Conservation (phyloP, 73 alveolate species). For the Paramecium sexaurelia region DNA sequence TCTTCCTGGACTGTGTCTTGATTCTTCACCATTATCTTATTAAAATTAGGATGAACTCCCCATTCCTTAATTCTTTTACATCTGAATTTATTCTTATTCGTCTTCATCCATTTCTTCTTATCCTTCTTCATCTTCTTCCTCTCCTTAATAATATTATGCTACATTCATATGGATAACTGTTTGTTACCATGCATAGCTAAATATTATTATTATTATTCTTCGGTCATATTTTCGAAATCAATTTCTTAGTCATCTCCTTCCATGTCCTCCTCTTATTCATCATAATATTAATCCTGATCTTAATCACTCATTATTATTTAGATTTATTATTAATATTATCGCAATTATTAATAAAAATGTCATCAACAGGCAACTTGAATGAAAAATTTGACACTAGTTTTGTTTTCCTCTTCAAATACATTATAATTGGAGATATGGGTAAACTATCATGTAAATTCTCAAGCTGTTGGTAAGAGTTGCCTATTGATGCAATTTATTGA, state of each 20-base stretch:
- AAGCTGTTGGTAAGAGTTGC: slow-evolving; percentile 95
- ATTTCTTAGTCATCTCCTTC: slow-evolving; percentile 63
- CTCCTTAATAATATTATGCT: neutral
- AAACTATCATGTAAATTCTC: neutral
- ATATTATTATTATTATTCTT: slow-evolving; percentile 37
- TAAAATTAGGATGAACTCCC: neutral
- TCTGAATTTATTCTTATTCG: neutral
- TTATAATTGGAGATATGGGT: slow-evolving; percentile 90
- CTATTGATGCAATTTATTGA: slow-evolving; percentile 86
- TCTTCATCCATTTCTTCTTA: neutral
- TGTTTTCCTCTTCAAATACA: slow-evolving; percentile 84
- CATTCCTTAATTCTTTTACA: neutral
- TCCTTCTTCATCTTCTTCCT: slow-evolving; percentile 34
- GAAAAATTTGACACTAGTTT: slow-evolving; percentile 53
- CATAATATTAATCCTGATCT: neutral
- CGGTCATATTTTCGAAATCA: slow-evolving; percentile 58
- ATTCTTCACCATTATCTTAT: neutral
- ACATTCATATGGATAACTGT: slow-evolving; percentile 5
- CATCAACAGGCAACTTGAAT: neutral
- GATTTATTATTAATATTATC: neutral
- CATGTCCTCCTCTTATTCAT: slow-evolving; percentile 54
- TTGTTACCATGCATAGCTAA: slow-evolving; percentile 24
- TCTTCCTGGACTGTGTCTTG: neutral
- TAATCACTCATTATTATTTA: neutral
- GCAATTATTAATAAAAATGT: neutral